Conservation (phyloP, 2,329 filamentous ascomycete species). For the Bipolaris gigantea region DNA sequence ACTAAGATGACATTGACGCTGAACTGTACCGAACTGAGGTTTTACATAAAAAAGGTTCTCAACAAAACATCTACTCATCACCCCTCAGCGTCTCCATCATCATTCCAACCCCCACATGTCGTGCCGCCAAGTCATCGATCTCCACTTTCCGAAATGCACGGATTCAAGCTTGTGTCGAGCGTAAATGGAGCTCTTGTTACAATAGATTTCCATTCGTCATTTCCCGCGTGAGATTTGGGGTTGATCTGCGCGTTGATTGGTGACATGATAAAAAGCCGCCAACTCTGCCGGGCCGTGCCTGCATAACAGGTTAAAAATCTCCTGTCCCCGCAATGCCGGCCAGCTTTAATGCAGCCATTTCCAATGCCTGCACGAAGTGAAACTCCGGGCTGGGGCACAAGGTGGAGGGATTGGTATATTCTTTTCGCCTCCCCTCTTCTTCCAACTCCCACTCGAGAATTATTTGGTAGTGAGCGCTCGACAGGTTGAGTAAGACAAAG, state of each 20-base stretch:
- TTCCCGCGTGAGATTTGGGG: neutral
- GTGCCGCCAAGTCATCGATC: neutral
- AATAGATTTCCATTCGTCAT: neutral
- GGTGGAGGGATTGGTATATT: no score
- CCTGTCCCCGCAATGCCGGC: neutral
- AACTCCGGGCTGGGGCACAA: neutral
- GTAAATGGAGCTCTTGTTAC: neutral
- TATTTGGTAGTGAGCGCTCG: no score
- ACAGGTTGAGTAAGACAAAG: no score
- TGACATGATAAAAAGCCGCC: conserved; percentile 3
- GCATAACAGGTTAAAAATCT: neutral
- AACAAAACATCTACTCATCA: no score
- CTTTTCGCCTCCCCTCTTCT: no score
- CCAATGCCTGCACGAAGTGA: neutral
- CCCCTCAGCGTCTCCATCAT: neutral
- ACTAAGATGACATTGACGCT: neutral
- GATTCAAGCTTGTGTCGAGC: neutral
- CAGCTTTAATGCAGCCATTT: neutral
- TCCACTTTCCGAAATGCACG: neutral
- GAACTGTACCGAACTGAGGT: neutral
- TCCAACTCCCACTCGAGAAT: no score
- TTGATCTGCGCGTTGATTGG: neutral
- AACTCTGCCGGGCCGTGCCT: neutral
- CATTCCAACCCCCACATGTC: neutral
- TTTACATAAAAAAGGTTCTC: no score